These are phyloP conservation scores for Podospora australis DNA, from an alignment of 495 filamentous ascomycete species.

Conservation along the genomic window DNA sequence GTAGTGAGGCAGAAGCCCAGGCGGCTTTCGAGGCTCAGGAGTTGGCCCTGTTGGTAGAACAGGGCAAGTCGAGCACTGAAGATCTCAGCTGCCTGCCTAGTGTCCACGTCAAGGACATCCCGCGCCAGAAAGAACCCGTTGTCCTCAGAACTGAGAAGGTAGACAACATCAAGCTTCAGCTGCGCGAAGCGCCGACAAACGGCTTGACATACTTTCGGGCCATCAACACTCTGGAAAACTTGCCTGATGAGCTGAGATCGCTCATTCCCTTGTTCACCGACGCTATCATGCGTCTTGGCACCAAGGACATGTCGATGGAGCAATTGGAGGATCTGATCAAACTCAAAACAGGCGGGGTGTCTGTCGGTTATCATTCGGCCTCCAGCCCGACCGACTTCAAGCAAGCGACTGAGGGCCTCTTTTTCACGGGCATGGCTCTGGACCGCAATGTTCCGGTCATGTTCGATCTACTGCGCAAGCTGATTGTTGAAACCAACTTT, in stretches of 20 bases:
- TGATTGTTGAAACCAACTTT: slow-evolving; percentile 85
- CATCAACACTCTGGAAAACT: slow-evolving; percentile 66
- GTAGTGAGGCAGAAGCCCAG: slow-evolving; percentile 63
- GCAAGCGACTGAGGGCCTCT: slow-evolving; percentile 69
- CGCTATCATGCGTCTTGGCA: slow-evolving; percentile 86
- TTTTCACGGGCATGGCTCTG: slow-evolving; percentile 75
- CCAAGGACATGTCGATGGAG: slow-evolving; percentile 81
- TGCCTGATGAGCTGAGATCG: slow-evolving; percentile 79
- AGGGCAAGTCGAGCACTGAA: slow-evolving; percentile 72
- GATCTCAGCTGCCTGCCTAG: slow-evolving; percentile 85
- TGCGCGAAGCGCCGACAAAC: slow-evolving; percentile 89
- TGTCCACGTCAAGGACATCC: slow-evolving; percentile 80
- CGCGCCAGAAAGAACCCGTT: slow-evolving; percentile 65
- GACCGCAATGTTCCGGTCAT: slow-evolving; percentile 85
- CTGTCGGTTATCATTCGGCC: slow-evolving; percentile 67
- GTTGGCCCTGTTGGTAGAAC: slow-evolving; percentile 70
- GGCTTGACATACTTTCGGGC: slow-evolving; percentile 94
- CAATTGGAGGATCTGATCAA: slow-evolving; percentile 93
- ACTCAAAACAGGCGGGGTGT: slow-evolving; percentile 90
- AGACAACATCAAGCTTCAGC: slow-evolving; percentile 67
- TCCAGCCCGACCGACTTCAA: slow-evolving; percentile 66
- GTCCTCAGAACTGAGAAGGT: slow-evolving; percentile 61
- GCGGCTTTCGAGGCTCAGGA: slow-evolving; percentile 66
- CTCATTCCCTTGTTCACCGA: slow-evolving; percentile 89
- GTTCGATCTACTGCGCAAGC: slow-evolving; percentile 74